Percentiles rank a stretch among this genome's conserved stretches.
Conservation (phyloP, 441 rosid genomes). For the Erysimum cheiri region DNA sequence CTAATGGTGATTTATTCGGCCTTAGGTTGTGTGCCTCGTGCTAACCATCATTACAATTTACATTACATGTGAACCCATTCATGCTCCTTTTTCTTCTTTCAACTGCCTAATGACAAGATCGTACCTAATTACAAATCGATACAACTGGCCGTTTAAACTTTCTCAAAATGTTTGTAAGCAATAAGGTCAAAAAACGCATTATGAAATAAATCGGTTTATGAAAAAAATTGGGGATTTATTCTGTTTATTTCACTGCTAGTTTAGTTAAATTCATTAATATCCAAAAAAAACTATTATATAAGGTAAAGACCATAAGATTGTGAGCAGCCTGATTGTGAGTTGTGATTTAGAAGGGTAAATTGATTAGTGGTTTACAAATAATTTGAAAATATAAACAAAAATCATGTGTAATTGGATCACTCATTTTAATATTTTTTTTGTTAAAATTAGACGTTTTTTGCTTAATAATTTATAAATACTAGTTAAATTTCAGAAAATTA, state of each 20-base stretch:
- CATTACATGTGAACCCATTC: conserved; percentile 34
- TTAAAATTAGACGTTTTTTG: no score
- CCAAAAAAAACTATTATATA: background rate
- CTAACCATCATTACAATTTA: conserved; percentile 37
- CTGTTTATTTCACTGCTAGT: background rate
- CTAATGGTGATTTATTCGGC: conserved; percentile 21
- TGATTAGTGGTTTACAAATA: no score
- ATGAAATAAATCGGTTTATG: background rate
- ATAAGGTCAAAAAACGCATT: background rate
- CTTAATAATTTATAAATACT: no score
- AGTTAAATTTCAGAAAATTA: background rate
- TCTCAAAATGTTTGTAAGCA: background rate
- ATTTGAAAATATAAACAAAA: no score
- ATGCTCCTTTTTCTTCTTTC: background rate
- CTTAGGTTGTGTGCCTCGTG: conserved; percentile 37
- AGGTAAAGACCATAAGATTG: background rate
- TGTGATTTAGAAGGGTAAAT: background rate
- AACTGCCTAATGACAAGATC: conserved; percentile 30
- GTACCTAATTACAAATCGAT: conserved; percentile 23
- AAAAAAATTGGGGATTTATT: background rate
- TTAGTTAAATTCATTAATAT: background rate
- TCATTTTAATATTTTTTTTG: no score
- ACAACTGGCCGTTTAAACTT: background rate
- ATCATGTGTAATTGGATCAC: no score
- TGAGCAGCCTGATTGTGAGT: no score